Base-by-base conservation (phyloP, 2,329 filamentous ascomycete species). In the Exophiala viscosa region DNA sequence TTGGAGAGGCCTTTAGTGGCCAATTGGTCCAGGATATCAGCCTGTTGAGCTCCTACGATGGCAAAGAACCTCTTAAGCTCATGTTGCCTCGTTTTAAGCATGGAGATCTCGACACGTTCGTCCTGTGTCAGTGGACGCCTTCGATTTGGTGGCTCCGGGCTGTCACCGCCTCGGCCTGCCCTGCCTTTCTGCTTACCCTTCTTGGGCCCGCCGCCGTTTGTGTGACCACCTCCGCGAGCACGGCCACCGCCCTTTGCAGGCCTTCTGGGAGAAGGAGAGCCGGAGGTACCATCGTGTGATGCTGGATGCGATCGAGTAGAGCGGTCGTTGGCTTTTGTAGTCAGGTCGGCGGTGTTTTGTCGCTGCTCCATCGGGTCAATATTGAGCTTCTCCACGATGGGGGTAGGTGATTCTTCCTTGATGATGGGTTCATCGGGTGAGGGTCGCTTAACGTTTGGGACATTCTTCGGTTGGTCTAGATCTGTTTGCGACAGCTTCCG, bases 11-110 rank as follows among this genome's bases (percentile, higher is more conserved):
- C 68, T 20, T 70, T 67, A 11, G 63, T 65, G 3, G 71, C 70
- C 44, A 75, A 54, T 9, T 71, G 64, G 20, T 65, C 66, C 42
- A 76, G 62, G 10, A 73, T 68, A 28, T 73, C 58, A 45, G 67
- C 62, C 52, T 76, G 73, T 4, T 68, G 70, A 17, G 66, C 63
- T 20, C 69, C 72, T 10, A 76, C 66, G 45, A 65, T 67, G 52
- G 68, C 71, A 56, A 72, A 76, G 7, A 69, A 66, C 23, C 66
- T 65, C 39, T 71, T 70, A 34, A 76, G 53, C 54, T 75, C 70
- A 13, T 68, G 67, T 60, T 74, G 70, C 8, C 73, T 68, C 38
- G 70, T 65, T 48, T 69, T 68, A 18, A 74, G 65, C 33, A 55
- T 56, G 17, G 52, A 51, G 17, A 64, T 56, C 17, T 52, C 44